A percentile compares a stretch with the other conserved stretches of the same genome.
Evolutionary conservation across 1,139 yeast genomes (phyloP).

Genomic region (Sugiyamaella xylanicola): DNA sequence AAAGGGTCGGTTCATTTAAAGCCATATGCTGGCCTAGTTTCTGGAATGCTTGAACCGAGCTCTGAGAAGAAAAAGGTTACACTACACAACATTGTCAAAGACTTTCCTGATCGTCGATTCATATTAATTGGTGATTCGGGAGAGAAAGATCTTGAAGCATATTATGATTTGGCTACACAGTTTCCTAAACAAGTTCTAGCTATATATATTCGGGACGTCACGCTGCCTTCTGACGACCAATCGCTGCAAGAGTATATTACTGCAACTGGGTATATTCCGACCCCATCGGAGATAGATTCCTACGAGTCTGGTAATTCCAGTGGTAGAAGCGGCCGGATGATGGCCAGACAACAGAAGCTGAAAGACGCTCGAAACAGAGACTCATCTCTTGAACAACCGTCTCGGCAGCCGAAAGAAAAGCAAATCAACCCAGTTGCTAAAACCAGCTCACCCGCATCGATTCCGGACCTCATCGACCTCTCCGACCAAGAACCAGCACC

Average conservation of each 20-base stretch:
- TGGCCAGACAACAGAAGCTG: conserved; percentile 1
- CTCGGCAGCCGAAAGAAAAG: background rate
- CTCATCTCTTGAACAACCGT: background rate
- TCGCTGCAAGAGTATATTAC: conserved; percentile 24
- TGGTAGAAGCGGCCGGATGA: conserved; percentile 1
- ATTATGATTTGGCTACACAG: conserved; percentile 63
- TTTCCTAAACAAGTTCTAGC: conserved; percentile 68
- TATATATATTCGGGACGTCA: conserved; percentile 80
- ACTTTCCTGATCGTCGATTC: conserved; percentile 77
- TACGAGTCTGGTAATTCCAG: conserved; percentile 11
- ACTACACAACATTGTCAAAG: conserved; percentile 63
- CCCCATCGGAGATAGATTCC: conserved; percentile 29
- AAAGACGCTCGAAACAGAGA: conserved; percentile 2
- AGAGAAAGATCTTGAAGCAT: conserved; percentile 92
- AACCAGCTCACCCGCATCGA: background rate
- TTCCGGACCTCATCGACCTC: conserved; percentile 30
- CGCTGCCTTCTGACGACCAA: conserved; percentile 42
- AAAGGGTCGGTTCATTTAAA: conserved; percentile 79
- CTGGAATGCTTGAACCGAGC: conserved; percentile 84
- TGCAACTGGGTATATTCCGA: conserved; percentile 27
- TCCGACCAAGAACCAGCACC: conserved; percentile 21
- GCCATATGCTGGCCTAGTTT: conserved; percentile 78
- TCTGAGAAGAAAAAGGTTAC: conserved; percentile 75
- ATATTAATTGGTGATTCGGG: conserved; percentile 94
- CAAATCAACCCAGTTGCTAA: background rate